Percentiles rank a stretch among this genome's conserved stretches.
phyloP scores from a whole-genome alignment of 1,139 yeast genomes.

The Candida sanyaensis region DNA sequence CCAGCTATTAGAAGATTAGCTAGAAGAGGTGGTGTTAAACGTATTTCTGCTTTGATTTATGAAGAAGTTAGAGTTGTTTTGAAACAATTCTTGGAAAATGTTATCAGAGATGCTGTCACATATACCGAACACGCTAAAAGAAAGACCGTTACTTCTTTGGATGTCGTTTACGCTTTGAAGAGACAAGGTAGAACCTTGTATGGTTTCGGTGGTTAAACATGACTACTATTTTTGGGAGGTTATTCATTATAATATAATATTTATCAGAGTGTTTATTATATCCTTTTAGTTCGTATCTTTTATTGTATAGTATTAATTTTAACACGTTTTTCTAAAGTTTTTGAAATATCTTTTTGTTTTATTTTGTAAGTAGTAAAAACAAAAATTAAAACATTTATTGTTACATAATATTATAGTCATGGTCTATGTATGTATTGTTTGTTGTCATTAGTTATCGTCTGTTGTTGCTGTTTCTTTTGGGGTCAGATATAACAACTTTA shows the following conservation, averaged over 20 bases:
- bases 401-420: not conserved
- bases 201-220: slow-evolving; percentile 96
- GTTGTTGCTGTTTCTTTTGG: not conserved
- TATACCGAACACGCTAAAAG: slow-evolving; percentile 99
- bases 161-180: slow-evolving; percentile 98
- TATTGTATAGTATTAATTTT: slow-evolving; percentile 2
- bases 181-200: slow-evolving; percentile 99
- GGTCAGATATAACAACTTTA: slow-evolving; percentile 12
- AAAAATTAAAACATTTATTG: too few species aligned
- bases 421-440: not conserved
- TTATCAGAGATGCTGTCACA: slow-evolving; percentile 98
- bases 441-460: not conserved
- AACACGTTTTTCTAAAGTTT: not conserved
- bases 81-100: slow-evolving; percentile 94
- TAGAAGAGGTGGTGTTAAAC: slow-evolving; percentile 99
- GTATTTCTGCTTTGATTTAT: slow-evolving; percentile 97
- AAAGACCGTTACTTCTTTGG: slow-evolving; percentile 98
- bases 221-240: too few species aligned
- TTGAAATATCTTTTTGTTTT: not conserved
- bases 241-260: too few species aligned
- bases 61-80: slow-evolving; percentile 98
- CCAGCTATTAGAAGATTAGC: slow-evolving; percentile 99
- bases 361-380: too few species aligned
- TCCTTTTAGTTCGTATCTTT: not conserved
- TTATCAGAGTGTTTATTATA: not conserved